A percentile compares a stretch with the other conserved stretches of the same genome.
phyloP scores from a whole-genome alignment of 768 basidiomycete species.

The Phanerodontia chrysosporium region DNA sequence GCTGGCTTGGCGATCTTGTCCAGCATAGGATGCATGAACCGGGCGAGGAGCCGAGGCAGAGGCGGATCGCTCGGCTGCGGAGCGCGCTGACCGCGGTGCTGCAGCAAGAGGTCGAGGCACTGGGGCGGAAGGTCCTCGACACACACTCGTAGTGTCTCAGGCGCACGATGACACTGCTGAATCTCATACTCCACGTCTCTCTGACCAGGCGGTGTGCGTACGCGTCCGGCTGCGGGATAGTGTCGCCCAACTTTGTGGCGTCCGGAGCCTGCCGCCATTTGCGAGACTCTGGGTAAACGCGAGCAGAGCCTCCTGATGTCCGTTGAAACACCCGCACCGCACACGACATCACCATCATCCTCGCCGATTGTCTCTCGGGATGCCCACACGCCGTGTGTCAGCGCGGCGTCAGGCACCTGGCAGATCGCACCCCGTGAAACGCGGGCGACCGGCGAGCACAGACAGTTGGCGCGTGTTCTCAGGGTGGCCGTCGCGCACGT shows the following conservation, averaged over 20 bases:
- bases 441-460: too few species aligned
- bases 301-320: too few species aligned
- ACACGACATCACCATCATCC: too few species aligned
- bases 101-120: conserved; percentile 25
- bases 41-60: neutral
- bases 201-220: neutral
- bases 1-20: conserved; percentile 10
- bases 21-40: neutral
- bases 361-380: too few species aligned
- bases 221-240: neutral
- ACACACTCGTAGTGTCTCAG: neutral
- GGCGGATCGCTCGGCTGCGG: conserved; percentile 19
- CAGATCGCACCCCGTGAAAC: too few species aligned
- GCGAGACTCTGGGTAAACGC: neutral
- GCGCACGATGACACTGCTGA: neutral
- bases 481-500: too few species aligned
- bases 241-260: neutral
- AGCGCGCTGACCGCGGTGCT: conserved; percentile 28
- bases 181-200: neutral
- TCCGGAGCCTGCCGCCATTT: neutral
- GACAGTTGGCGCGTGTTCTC: too few species aligned
- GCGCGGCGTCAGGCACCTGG: too few species aligned
- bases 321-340: too few species aligned
- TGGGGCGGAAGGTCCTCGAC: conserved; percentile 20
- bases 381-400: too few species aligned